Evolutionary conservation across 768 basidiomycete species (phyloP).

Genomic region (Russula emetica): DNA sequence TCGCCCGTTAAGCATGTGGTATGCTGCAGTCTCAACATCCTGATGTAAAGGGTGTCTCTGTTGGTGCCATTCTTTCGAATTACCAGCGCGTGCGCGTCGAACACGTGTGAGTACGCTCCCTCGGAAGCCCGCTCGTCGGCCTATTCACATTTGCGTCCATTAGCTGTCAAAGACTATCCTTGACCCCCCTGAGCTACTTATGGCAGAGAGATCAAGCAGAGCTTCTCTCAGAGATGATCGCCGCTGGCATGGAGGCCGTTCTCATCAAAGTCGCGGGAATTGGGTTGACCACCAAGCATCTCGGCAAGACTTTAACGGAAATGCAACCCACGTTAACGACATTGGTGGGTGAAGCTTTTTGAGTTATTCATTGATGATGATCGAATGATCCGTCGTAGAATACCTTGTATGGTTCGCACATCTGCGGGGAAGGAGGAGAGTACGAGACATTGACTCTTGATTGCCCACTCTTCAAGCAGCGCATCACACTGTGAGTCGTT

Average conservation of each 20-base stretch:
- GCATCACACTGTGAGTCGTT: conserved; percentile 60
- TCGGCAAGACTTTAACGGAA: conserved; percentile 68
- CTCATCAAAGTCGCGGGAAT: conserved; percentile 96
- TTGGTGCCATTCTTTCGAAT: conserved; percentile 95
- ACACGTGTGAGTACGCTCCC: conserved; percentile 70
- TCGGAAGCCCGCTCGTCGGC: neutral
- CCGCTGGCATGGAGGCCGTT: conserved; percentile 69
- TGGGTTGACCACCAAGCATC: conserved; percentile 71
- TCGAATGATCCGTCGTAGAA: conserved; percentile 46
- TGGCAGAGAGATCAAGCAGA: conserved; percentile 93
- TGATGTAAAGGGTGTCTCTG: conserved; percentile 80
- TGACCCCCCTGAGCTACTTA: conserved; percentile 81
- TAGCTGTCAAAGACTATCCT: conserved; percentile 74
- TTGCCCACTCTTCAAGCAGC: conserved; percentile 79
- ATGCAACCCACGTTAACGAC: conserved; percentile 70
- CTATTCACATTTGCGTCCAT: conserved; percentile 10
- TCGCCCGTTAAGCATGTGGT: conserved; percentile 9
- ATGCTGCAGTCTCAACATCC: conserved; percentile 62
- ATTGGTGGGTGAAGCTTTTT: conserved; percentile 48
- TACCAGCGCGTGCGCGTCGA: conserved; percentile 97
- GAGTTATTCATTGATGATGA: neutral
- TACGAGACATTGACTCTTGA: conserved; percentile 93
- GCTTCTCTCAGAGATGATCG: conserved; percentile 83
- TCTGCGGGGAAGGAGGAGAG: conserved; percentile 98
- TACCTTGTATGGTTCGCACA: conserved; percentile 77